These are phyloP conservation scores for Mentha longifolia DNA, from an alignment of 257 asterid genomes.

Conservation along the genomic window DNA sequence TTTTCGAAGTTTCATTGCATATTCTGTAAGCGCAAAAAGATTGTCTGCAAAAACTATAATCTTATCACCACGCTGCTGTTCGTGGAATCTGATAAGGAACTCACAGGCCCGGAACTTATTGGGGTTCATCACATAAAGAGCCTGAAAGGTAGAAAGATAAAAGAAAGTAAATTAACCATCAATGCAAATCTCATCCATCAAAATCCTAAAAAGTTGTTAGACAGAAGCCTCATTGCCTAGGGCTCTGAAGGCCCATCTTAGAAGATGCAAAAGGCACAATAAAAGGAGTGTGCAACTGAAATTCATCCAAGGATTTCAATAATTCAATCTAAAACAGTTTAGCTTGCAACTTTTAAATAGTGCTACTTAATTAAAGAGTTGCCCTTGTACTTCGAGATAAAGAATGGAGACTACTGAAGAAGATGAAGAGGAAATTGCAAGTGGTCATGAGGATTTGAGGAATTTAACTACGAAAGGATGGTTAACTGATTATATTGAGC, in stretches of 20 bases:
- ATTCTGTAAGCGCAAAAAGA: conserved; percentile 94
- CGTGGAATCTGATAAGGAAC: conserved; percentile 93
- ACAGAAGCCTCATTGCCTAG: background rate
- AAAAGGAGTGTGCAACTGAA: background rate
- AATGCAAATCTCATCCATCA: conserved; percentile 11
- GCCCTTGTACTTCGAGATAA: background rate
- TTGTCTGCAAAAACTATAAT: conserved; percentile 97
- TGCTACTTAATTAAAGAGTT: background rate
- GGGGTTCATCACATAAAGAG: conserved; percentile 99
- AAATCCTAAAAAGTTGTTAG: background rate
- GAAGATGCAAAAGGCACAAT: background rate
- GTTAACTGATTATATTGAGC: background rate
- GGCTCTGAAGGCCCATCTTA: background rate
- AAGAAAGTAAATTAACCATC: background rate
- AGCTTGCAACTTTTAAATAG: background rate
- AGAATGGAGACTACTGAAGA: background rate
- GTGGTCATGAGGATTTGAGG: background rate
- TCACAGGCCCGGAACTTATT: conserved; percentile 98
- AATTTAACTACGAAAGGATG: background rate
- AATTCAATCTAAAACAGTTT: background rate
- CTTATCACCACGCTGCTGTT: conserved; percentile 94
- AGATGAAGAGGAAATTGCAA: background rate
- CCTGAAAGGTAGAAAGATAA: conserved; percentile 52
- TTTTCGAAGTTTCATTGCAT: conserved; percentile 89
- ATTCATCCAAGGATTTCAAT: background rate